Evolutionary conservation across 768 basidiomycete genomes (phyloP).

Genomic region (Suillus occidentalis): DNA sequence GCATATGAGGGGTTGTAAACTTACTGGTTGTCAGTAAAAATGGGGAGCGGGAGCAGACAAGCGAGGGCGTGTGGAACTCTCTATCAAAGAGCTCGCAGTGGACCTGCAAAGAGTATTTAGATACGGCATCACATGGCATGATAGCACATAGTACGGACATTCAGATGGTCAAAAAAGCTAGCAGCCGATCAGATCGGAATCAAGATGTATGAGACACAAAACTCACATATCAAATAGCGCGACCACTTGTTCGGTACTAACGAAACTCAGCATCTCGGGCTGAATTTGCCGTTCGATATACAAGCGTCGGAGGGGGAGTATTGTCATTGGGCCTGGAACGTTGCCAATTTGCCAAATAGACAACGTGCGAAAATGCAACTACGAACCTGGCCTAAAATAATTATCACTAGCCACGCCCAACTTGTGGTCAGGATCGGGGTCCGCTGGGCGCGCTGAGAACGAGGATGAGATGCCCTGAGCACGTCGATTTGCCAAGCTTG

Average conservation of each 20-base stretch:
- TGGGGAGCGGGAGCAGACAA: constrained; percentile 92
- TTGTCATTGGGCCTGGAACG: constrained; percentile 77
- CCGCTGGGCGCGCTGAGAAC: constrained; percentile 38
- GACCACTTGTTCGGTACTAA: constrained; percentile 85
- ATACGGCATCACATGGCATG: constrained; percentile 2
- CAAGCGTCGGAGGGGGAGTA: constrained; percentile 76
- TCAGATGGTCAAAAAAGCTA: constrained; percentile 77
- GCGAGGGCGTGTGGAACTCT: constrained; percentile 89
- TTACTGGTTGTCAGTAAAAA: constrained; percentile 91
- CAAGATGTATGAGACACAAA: constrained; percentile 5
- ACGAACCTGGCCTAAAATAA: constrained; percentile 88
- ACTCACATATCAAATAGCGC: constrained; percentile 88
- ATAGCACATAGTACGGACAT: constrained; percentile 44
- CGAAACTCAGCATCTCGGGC: constrained; percentile 91
- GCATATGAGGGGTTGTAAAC: constrained; percentile 28
- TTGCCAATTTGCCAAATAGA: constrained; percentile 10
- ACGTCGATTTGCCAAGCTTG: constrained; percentile 73
- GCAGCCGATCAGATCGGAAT: constrained; percentile 9
- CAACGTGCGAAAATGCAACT: constrained; percentile 2
- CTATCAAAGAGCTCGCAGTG: constrained; percentile 82
- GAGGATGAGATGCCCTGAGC: constrained; percentile 49
- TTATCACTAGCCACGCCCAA: constrained; percentile 82
- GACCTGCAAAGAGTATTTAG: constrained; percentile 44
- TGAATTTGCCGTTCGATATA: constrained; percentile 89
- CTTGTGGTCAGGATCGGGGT: constrained; percentile 43